Percentiles rank a stretch among this genome's conserved stretches.
phyloP scores from a whole-genome alignment of 1,284 basidiomycete genomes.

The Ceratobasidium sp. region DNA sequence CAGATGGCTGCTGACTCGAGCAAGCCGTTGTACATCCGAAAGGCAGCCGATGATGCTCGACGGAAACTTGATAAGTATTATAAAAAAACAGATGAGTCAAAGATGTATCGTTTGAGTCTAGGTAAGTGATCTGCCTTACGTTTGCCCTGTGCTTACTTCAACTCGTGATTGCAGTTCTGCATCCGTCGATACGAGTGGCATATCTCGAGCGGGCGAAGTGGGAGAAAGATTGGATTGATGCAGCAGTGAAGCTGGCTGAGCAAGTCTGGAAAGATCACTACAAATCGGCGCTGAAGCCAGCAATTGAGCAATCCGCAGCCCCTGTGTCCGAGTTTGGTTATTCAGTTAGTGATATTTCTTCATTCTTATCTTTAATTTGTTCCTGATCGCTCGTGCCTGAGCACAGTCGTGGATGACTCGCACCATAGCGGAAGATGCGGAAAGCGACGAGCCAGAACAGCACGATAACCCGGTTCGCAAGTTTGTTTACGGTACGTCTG shows the following conservation, averaged over 20 bases:
- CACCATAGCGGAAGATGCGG: background rate
- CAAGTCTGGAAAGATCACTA: background rate
- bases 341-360: background rate
- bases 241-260: background rate
- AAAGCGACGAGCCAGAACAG: background rate
- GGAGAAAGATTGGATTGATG: background rate
- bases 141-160: background rate
- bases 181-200: background rate
- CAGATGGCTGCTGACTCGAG: no score
- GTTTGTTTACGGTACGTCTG: background rate
- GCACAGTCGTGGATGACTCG: background rate
- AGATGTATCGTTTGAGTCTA: background rate
- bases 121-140: background rate
- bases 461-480: background rate
- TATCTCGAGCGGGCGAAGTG: background rate
- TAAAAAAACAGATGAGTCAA: background rate
- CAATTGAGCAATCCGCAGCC: no score
- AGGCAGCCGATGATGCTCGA: background rate
- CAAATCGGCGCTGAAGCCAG: background rate
- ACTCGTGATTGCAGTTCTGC: background rate
- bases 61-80: constrained; percentile 12
- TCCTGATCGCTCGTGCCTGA: background rate
- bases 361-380: background rate
- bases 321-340: background rate
- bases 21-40: background rate